A percentile compares a stretch with the other conserved stretches of the same genome.
phyloP scores from a whole-genome alignment of 805 yeast species.

The Kodamaea laetipori region DNA sequence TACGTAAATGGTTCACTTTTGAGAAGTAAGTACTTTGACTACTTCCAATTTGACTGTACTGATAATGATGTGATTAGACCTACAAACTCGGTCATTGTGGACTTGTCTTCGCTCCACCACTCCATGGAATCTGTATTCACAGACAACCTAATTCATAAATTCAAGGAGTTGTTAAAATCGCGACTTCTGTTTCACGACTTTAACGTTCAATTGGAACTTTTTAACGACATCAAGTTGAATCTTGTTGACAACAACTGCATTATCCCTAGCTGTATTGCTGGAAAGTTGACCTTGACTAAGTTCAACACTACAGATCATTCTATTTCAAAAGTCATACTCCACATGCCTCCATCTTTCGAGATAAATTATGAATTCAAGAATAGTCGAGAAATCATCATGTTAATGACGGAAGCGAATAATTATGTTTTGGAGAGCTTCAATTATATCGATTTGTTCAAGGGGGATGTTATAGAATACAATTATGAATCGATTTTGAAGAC shows the following conservation, averaged over 20 bases:
- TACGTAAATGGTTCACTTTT: conserved; percentile 28
- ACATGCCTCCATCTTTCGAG: background rate
- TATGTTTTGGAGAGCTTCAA: conserved; percentile 9
- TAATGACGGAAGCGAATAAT: conserved; percentile 2
- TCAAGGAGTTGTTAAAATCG: conserved; percentile 10
- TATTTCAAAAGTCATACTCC: conserved; percentile 3
- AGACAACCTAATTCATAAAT: background rate
- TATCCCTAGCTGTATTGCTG: conserved; percentile 6
- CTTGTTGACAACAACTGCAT: conserved; percentile 7
- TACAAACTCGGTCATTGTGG: background rate
- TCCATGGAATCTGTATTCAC: conserved; percentile 1
- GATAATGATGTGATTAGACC: conserved; percentile 15
- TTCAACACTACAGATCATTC: background rate
- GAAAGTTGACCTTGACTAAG: conserved; percentile 1
- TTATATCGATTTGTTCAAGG: conserved; percentile 5
- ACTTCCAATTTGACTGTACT: conserved; percentile 21
- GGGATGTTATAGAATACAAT: background rate
- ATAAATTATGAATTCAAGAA: conserved; percentile 16
- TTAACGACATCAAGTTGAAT: conserved; percentile 10
- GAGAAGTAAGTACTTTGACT: conserved; percentile 21
- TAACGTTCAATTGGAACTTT: conserved; percentile 3
- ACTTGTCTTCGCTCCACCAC: background rate
- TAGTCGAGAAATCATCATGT: conserved; percentile 9
- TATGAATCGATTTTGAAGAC: conserved; percentile 5
- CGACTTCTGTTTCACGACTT: conserved; percentile 9